Conservation (phyloP, 805 yeast species). For the Hanseniaspora jakobsenii region DNA sequence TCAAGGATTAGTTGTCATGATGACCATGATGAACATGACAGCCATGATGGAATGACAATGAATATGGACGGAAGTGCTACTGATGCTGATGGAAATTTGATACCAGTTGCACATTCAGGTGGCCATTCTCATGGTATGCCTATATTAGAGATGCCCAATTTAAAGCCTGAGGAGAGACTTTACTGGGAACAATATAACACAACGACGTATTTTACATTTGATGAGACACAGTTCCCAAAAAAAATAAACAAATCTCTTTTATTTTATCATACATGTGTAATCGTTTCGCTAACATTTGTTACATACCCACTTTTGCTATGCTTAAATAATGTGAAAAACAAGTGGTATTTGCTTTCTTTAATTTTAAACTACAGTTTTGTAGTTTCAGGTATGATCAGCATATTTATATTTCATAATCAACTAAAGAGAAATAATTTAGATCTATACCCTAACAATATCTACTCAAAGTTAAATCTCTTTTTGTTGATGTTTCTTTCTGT, state of each 20-base stretch:
- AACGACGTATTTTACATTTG: constrained; percentile 51
- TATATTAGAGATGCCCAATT: constrained; percentile 44
- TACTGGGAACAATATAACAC: constrained; percentile 75
- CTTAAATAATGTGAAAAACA: constrained; percentile 46
- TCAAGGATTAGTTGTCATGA: background rate
- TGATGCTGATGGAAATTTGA: constrained; percentile 17
- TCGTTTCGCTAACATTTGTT: constrained; percentile 36
- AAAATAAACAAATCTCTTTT: constrained; percentile 40
- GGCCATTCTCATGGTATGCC: constrained; percentile 58
- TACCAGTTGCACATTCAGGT: constrained; percentile 39
- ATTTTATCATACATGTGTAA: constrained; percentile 40
- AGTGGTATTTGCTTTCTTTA: constrained; percentile 47
- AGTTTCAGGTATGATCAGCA: constrained; percentile 40
- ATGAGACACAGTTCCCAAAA: constrained; percentile 26
- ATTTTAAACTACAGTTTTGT: constrained; percentile 38
- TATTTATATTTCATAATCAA: constrained; percentile 45
- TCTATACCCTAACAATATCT: constrained; percentile 68
- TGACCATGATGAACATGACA: constrained; percentile 10
- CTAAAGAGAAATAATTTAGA: constrained; percentile 35
- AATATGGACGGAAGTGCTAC: constrained; percentile 22
- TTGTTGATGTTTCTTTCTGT: constrained; percentile 40
- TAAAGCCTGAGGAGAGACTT: constrained; percentile 57
- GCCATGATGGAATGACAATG: constrained; percentile 19
- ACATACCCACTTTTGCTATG: constrained; percentile 60
- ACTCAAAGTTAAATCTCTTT: constrained; percentile 52